A percentile compares a stretch with the other conserved stretches of the same genome.
Evolutionary conservation across 306 rosid genomes (phyloP).

Genomic region (Prunus mongolica): DNA sequence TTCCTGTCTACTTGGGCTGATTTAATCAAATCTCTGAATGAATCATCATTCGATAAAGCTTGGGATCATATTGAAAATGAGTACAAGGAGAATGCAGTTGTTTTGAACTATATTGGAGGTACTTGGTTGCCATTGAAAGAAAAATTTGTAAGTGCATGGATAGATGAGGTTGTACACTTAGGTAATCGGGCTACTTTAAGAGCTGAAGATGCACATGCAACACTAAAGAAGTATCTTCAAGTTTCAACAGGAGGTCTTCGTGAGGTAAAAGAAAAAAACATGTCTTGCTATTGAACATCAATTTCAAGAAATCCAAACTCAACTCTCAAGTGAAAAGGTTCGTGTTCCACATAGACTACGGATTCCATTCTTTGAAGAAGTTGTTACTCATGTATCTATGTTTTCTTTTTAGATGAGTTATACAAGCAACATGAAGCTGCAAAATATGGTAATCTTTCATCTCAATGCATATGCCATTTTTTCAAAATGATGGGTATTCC

Average conservation of each 20-base stretch:
- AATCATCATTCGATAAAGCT: no score
- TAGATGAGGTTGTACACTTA: background rate
- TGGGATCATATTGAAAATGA: no score
- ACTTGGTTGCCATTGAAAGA: background rate
- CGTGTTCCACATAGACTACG: background rate
- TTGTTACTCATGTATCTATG: background rate
- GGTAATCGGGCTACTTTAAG: background rate
- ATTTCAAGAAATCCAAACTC: conserved; percentile 12
- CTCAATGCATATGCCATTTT: background rate
- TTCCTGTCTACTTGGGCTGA: no score
- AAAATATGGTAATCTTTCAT: background rate
- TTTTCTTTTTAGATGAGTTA: background rate
- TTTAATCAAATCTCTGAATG: no score
- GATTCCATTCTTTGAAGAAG: background rate
- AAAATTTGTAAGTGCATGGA: background rate
- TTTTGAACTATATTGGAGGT: background rate
- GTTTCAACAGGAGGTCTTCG: background rate
- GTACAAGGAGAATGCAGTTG: background rate
- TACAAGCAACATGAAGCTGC: background rate
- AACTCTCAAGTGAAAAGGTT: background rate
- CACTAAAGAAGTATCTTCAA: background rate
- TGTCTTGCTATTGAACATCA: conserved; percentile 9
- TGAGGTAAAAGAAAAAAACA: background rate
- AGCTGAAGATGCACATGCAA: background rate
- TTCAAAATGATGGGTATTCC: background rate